Evolutionary conservation across 2,329 filamentous ascomycete genomes (phyloP).

Genomic region (Hypoxylon sp.): DNA sequence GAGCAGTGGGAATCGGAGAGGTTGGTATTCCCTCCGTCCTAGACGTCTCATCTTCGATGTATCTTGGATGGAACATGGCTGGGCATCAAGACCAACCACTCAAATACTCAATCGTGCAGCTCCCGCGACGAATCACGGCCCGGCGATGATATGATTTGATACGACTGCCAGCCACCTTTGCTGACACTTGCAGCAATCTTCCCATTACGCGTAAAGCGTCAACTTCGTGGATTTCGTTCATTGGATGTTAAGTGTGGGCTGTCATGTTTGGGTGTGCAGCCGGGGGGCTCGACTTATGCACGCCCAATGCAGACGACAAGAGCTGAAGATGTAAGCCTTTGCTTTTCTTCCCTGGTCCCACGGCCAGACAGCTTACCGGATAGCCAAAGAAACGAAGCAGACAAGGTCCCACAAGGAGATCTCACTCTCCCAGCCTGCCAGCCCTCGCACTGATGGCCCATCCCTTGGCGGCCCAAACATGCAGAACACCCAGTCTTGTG

Average conservation of each 20-base stretch:
- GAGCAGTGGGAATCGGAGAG: constrained; percentile 25
- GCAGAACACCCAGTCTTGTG: constrained; percentile 12
- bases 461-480: not conserved
- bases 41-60: constrained; percentile 14
- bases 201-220: constrained; percentile 34
- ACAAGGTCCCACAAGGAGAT: constrained; percentile 21
- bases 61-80: constrained; percentile 24
- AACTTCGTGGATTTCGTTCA: constrained; percentile 40
- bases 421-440: constrained; percentile 12
- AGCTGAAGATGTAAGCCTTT: constrained; percentile 38
- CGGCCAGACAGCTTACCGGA: too few relatives aligned
- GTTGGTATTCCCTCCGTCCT: constrained; percentile 24
- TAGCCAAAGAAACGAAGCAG: too few relatives aligned
- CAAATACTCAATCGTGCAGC: constrained; percentile 20
- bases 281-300: constrained; percentile 40
- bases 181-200: constrained; percentile 35
- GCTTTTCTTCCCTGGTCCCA: constrained; percentile 20
- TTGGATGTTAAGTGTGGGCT: constrained; percentile 37
- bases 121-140: constrained; percentile 23
- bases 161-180: constrained; percentile 32
- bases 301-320: constrained; percentile 35
- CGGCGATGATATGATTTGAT: constrained; percentile 25
- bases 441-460: too few relatives aligned
- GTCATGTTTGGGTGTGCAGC: constrained; percentile 28
- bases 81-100: constrained; percentile 28